phyloP scores from a whole-genome alignment of 768 basidiomycete genomes.

The Pleurotus tuber-regium region DNA sequence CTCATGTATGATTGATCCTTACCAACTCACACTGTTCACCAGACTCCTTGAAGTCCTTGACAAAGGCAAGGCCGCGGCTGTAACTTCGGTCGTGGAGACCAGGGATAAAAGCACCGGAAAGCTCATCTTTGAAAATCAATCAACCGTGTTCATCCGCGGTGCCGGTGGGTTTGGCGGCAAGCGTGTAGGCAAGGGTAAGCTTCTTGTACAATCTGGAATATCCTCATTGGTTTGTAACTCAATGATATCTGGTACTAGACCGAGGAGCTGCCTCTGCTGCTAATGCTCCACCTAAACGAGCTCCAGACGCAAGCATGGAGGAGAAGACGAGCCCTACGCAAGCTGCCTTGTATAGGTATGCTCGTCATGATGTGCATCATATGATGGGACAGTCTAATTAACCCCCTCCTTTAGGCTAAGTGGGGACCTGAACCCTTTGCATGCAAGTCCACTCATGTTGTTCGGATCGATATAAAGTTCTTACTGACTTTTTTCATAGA shows the following conservation, averaged over 20 bases:
- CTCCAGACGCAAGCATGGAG: constrained; percentile 83
- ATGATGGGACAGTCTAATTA: not conserved
- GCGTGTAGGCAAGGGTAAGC: constrained; percentile 70
- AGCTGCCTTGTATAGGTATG: constrained; percentile 89
- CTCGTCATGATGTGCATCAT: not conserved
- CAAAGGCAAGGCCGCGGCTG: constrained; percentile 92
- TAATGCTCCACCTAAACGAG: constrained; percentile 78
- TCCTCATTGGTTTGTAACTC: not conserved
- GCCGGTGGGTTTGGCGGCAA: constrained; percentile 96
- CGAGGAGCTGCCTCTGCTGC: constrained; percentile 84
- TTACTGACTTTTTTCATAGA: constrained; percentile 39
- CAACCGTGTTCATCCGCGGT: constrained; percentile 89
- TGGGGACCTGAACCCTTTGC: constrained; percentile 90
- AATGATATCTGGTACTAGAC: constrained; percentile 43
- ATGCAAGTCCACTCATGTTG: constrained; percentile 47
- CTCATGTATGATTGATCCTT: not conserved
- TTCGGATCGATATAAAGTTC: not conserved
- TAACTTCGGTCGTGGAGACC: constrained; percentile 77
- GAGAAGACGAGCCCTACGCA: constrained; percentile 83
- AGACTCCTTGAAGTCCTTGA: constrained; percentile 81
- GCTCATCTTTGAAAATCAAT: constrained; percentile 88
- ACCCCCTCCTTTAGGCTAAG: constrained; percentile 55
- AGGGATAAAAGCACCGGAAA: constrained; percentile 76
- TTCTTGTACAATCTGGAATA: not conserved
- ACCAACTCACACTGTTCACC: not conserved